phyloP scores from a whole-genome alignment of 1,284 basidiomycete genomes.

The Porphyrellus sp. region DNA sequence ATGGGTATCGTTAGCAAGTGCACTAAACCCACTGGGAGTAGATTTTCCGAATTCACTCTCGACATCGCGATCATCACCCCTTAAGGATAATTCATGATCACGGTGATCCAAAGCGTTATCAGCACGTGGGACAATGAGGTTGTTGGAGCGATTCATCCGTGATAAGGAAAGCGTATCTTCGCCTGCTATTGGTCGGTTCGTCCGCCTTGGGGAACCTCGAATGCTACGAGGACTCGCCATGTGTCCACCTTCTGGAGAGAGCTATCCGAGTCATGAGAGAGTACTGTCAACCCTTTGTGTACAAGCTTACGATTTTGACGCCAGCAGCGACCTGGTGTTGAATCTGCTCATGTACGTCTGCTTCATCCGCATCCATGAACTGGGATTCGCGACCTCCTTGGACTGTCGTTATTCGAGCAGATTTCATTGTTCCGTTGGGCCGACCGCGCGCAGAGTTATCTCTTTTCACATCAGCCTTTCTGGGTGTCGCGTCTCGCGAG shows the following conservation, averaged over 20 bases:
- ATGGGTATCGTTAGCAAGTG: constrained; percentile 47
- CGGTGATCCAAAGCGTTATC: constrained; percentile 45
- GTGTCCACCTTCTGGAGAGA: constrained; percentile 50
- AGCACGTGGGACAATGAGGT: constrained; percentile 42
- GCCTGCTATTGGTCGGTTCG: constrained; percentile 36
- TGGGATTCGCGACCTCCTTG: constrained; percentile 66
- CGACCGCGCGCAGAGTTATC: constrained; percentile 37
- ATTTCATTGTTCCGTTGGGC: constrained; percentile 30
- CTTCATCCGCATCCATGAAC: constrained; percentile 90
- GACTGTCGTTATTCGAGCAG: constrained; percentile 41
- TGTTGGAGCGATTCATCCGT: constrained; percentile 39
- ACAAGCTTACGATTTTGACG: constrained; percentile 57
- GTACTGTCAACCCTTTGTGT: constrained; percentile 1
- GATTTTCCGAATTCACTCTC: constrained; percentile 57
- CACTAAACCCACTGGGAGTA: constrained; percentile 43
- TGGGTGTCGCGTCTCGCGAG: constrained; percentile 51
- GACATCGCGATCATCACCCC: constrained; percentile 48
- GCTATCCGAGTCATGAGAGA: constrained; percentile 36
- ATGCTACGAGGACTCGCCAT: constrained; percentile 64
- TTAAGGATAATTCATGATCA: constrained; percentile 36
- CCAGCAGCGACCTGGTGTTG: constrained; percentile 78
- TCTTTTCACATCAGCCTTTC: constrained; percentile 45
- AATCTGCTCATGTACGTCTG: constrained; percentile 80
- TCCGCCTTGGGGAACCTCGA: constrained; percentile 59
- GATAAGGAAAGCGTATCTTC: constrained; percentile 39